Base-by-base conservation (phyloP, 176 grass and related monocot genomes). In the Rhynchospora pubera region DNA sequence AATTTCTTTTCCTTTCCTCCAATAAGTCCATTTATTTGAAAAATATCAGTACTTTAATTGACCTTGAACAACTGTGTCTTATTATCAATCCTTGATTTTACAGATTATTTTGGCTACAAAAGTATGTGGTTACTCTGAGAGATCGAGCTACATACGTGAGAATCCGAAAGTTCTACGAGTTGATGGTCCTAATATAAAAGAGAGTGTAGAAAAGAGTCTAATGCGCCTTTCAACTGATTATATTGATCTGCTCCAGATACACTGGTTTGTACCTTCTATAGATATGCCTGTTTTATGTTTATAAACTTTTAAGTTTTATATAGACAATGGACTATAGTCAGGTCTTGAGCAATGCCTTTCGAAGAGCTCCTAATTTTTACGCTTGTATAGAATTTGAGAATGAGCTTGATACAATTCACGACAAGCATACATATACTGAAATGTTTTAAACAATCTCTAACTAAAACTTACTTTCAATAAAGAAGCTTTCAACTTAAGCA, bases 181-280 rank as follows among this genome's bases (percentile, higher is more conserved):
- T 84, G 91, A 97, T 79, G 86, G 86, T 87, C 73, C 79, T 14
- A 97, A 94, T 60, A 97, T 97, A 64, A 97, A 84, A 82, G 91
- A 91, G 83, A 92, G 94, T 85, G 90, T 94, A 47, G 88, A 94
- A 84, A 94, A 97, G 88, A 97, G 88, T 58, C 91, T 97, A 65
- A 85, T 88, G 90, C 89, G 94, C 5, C 89, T 97, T 55, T 92
- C 87, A 8, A 97, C 91, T 57, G 94, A 97, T 87, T 94, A 94
- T 79, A 94, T 97, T 77, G 94, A 97, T 84, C 91, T 97, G 65
- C 91, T 97, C 85, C 91, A 97, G 82, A 97, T 97, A 85, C 94
- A 97, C 69, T 97, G 94, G 91, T 97, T 44, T 90, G 88, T 75
- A 22, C 56, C 57, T 14, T 86, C 65, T 15, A 9, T 70, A n/a